phyloP scores from a whole-genome alignment of 495 filamentous ascomycete species.

The Penicillium tannophilum region DNA sequence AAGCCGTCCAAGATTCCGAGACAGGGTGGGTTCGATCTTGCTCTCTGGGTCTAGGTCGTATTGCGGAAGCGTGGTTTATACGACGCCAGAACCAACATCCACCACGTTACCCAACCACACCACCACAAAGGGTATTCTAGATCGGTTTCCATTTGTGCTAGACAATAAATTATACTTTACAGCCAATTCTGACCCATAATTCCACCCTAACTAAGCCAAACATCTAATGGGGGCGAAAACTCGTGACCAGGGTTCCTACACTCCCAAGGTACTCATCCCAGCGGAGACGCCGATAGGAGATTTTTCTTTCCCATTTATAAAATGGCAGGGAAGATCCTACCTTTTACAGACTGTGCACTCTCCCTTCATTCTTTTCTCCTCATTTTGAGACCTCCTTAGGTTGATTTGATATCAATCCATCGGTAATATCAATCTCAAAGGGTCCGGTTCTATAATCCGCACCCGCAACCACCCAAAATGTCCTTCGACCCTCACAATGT shows the following conservation, averaged over 20 bases:
- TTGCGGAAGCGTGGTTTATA: neutral
- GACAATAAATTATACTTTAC: neutral
- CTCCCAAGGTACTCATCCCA: slow-evolving; percentile 29
- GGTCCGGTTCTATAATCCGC: neutral
- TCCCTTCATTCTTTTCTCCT: slow-evolving; percentile 5
- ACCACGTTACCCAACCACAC: neutral
- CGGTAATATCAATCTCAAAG: neutral
- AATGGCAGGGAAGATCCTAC: slow-evolving; percentile 14
- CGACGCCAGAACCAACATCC: neutral
- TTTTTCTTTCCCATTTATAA: slow-evolving; percentile 22
- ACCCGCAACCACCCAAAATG: slow-evolving; percentile 18
- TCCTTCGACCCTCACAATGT: slow-evolving; percentile 43
- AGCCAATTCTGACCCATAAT: neutral
- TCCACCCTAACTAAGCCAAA: slow-evolving; percentile 2
- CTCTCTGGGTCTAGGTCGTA: neutral
- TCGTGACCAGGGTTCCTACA: slow-evolving; percentile 1
- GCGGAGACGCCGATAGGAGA: slow-evolving; percentile 17
- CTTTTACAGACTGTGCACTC: slow-evolving; percentile 1
- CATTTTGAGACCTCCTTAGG: neutral
- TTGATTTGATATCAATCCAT: neutral
- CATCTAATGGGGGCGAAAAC: slow-evolving; percentile 20
- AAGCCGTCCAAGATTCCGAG: slow-evolving; percentile 1
- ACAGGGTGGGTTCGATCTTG: neutral
- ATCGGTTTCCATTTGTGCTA: neutral
- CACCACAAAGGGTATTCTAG: neutral